Base-by-base conservation (phyloP, 495 filamentous ascomycete species). In the Tuber melanosporum region DNA sequence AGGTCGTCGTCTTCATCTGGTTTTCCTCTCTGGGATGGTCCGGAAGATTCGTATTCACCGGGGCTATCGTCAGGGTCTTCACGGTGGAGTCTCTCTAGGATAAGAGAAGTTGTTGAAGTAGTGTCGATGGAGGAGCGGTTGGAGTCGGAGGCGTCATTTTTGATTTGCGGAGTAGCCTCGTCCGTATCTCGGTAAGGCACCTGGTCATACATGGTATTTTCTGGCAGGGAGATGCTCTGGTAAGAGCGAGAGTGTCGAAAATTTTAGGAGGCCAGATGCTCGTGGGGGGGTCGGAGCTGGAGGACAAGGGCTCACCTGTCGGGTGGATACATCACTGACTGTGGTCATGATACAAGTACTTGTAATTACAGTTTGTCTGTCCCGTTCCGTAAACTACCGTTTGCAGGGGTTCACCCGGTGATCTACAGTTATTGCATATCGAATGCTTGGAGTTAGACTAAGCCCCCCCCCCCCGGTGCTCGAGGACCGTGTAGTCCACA, bases 31-130 rank as follows among this genome's bases (percentile, higher is more conserved):
- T 72, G 74, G 76, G 57, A 74, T 71, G 69, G 69, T 44, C 26
- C 78, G 39, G 72, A 49, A 42, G 75, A 72, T 71, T 79, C 72
- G 36, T 76, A 72, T n/a, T 44, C 73, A 14, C 19, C 57, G 6
- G 57, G 15, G 73, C 70, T 76, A 22, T 71, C 46, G 20, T 75
- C 44, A 45, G 47, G 41, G 12, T 66, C 39, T 36, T 75, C 71
- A 46, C 73, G 74, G 81, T 87, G 85, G 76, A 94, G 88, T 74
- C 90, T 89, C 75, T 95, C 93, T 78, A 95, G 90, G 75, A 93
- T 89, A 7, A 94, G 86, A 77, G 91, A 93, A 44, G 91, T 93
- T 43, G 92, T 93, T 45, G 92, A 94, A 20, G 90, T 89, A 45
- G 91, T 90, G 26, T 91, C 91, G 14, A 88, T 82, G 12, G 92